Evolutionary conservation across 768 basidiomycete species (phyloP), one percentile per base, ranked within the genome.

Genomic region (Mycena alexandri): DNA sequence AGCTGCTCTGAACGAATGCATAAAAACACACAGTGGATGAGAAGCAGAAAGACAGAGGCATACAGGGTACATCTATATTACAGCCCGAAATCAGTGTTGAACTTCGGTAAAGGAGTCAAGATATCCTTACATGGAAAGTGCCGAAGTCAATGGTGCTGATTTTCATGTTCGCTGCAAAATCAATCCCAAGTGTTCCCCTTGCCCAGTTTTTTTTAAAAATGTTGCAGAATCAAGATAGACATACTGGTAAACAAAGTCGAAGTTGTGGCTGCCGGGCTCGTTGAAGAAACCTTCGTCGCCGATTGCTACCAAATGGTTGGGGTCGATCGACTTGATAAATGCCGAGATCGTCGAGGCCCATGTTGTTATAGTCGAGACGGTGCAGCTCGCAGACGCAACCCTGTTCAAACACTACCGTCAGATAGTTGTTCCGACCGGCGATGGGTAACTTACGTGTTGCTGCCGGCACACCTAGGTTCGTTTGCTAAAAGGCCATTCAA

Each of bases 211-310:
- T n/a, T n/a, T n/a, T n/a, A n/a, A n/a, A n/a, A n/a, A n/a, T n/a
- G n/a, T n/a, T n/a, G n/a, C n/a, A n/a, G n/a, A n/a, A n/a, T n/a
- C 8, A 53, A n/a, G 11, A 8, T 13, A 9, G 11, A 78, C 84
- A 51, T 63, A 89, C 88, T 86, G 83, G 77, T 90, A 90, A 21
- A 88, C 83, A 63, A 82, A 84, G 21, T 85, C 84, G 6, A 82
- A 83, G n/a, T 85, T 84, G n/a, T n/a, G n/a, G n/a, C n/a, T n/a
- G 62, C 78, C 74, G 0, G 85, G 81, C 68, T 85, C 74, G 71
- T 89, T 87, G 79, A 85, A 88, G 82, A 86, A 89, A 5, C 89
- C 89, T 72, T 91, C 88, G 69, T 90, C 90, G 8, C 89, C 88
- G 34, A 91, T 76, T 1, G 82, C 85, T 19, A 91, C 87, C 34